Percentiles rank a stretch among this genome's conserved stretches.
phyloP scores from a whole-genome alignment of 176 grass and related monocot species.

The Ananas comosus region DNA sequence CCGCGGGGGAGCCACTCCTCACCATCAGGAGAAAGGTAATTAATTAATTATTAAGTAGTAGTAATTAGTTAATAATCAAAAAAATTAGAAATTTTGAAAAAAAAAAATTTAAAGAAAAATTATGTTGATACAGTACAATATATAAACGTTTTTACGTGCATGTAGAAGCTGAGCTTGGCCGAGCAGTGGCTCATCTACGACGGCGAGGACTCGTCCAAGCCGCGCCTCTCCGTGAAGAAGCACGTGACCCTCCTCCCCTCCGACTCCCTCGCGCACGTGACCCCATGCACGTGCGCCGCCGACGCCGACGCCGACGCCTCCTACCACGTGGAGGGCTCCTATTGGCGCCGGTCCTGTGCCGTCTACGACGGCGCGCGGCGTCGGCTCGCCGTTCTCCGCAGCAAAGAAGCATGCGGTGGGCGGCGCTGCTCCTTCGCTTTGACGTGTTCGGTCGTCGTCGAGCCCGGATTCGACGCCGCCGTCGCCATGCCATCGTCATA shows the following conservation, averaged over 20 bases:
- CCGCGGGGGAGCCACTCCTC: not conserved
- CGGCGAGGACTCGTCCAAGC: slow-evolving; percentile 11
- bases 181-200: slow-evolving; percentile 20
- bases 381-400: slow-evolving; percentile 7
- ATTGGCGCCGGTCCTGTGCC: slow-evolving; percentile 14
- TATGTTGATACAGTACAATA: not conserved
- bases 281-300: not conserved
- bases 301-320: not conserved
- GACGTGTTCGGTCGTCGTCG: slow-evolving; percentile 24
- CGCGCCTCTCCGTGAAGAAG: slow-evolving; percentile 10
- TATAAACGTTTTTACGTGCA: not conserved
- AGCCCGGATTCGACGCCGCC: slow-evolving; percentile 19
- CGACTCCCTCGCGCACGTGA: slow-evolving; percentile 10
- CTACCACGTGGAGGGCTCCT: slow-evolving; percentile 19
- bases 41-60: not conserved
- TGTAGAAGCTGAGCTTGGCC: slow-evolving; percentile 17
- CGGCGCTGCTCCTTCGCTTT: slow-evolving; percentile 4
- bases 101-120: not conserved
- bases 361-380: slow-evolving; percentile 9
- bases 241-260: slow-evolving; percentile 7
- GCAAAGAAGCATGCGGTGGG: not conserved
- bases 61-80: not conserved
- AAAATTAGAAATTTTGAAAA: not conserved
- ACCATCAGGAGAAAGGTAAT: not conserved
- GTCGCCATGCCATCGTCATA: slow-evolving; percentile 19